Base-by-base conservation (phyloP, 2,329 filamentous ascomycete species). In the Zasmidium angulare region DNA sequence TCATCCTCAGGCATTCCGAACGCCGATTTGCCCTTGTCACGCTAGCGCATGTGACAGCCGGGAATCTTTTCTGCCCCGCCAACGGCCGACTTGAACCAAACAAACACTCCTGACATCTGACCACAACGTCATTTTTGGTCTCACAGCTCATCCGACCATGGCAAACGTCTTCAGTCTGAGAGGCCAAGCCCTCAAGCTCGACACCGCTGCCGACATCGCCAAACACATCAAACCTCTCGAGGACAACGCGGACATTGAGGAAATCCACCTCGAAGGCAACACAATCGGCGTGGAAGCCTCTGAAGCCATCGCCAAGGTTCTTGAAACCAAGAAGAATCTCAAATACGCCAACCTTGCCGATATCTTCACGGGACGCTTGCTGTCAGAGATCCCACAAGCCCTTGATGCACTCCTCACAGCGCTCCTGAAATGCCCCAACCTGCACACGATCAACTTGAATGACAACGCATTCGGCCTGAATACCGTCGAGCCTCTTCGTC, bases 401-500 rank as follows among this genome's bases (percentile, higher is more conserved):
- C 86, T 99, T 56, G 90, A 89, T 49, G 87, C 86, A 59, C 87
- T 99, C 50, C 87, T 99, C 55, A 92, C 88, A 46, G 89, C 93
- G 2, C 87, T 98, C 46, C 86, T 97, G 58, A 89, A 92, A 71
- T 88, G 96, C 55, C 89, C 90, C 1, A 88, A 90, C 58, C 88
- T 99, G 48, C 89, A 90, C 75, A 97, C 93, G 26, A 85, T 99
- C 77, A 96, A 98, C 77, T 84, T 99, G 46, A 96, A 93, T 78
- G 95, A 99, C 78, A 99, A 99, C 77, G 95, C 95, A 49, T 99
- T 99, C 71, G 95, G 95, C 58, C 86, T 97, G 62, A 97, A 96
- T 78, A 96, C 91, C 17, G 90, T 96, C 75, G 92, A 91, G 36
- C 95, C 93, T 10, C 86, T 99, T 51, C 90, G 96, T 67, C 90